Base-by-base conservation (phyloP, 805 yeast genomes). In the Hanseniaspora taiwanica region DNA sequence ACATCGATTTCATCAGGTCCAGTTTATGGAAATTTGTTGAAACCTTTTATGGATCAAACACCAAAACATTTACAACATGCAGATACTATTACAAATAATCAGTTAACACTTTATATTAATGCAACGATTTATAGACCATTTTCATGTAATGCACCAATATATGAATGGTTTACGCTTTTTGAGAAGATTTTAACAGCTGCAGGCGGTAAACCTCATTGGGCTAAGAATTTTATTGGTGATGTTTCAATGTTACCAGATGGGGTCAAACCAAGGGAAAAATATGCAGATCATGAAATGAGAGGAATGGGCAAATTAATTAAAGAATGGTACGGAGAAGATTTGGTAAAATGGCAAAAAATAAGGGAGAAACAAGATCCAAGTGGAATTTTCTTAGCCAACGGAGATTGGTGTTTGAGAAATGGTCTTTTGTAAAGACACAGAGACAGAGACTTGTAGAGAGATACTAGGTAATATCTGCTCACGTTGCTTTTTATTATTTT, bases 121-220 rank as follows among this genome's bases (percentile, higher is more conserved):
- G 96, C 96, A 6, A 89, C 97, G 1, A 82, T 89, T 76, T 89
- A 87, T 60, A 72, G 96, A 59, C 98, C 98, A n/a, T 89, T 89
- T 60, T 70, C 72, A 27, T 71, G 73, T 42, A 71, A 77, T 51
- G 78, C 86, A 9, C 78, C 81, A 35, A 76, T 85, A 27, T 75
- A 73, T 36, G 69, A 74, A 48, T 89, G 96, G 96, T 89, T 72
- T 61, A 71, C 71, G 38, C 65, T 69, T n/a, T 89, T 89, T 59
- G 98, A 89, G 60, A 72, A 73, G 40, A 72, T 84, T 1, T 66
- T 87, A 68, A 69, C 68, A 38, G 76, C 74, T 21, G 86, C 81
- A 21, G 86, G 81, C 27, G 98, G 98, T 35, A 82, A 78, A 57
- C 98, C 98, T 2, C 98, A 89, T 59, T 89, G 98, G 98, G 98